phyloP scores from a whole-genome alignment of 129 eudicot species.

The Solidago caesia region DNA sequence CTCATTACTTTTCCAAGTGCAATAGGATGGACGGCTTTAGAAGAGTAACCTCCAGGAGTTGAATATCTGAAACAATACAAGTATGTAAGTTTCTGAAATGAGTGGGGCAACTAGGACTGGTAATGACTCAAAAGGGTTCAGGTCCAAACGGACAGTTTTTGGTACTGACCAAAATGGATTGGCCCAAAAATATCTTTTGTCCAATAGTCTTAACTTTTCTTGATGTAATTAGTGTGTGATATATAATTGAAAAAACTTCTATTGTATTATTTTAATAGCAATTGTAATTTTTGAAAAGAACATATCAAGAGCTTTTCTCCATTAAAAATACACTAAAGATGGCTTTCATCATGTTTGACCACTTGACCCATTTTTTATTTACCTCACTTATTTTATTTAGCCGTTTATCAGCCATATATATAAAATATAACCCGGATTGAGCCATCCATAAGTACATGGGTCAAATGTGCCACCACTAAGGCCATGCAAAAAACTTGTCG shows the following conservation, averaged over 20 bases:
- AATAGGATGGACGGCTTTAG: slow-evolving; percentile 96
- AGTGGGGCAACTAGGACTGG: not conserved
- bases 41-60: slow-evolving; percentile 96
- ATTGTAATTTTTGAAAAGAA: not conserved
- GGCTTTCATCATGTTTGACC: not conserved
- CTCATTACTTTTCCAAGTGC: slow-evolving; percentile 99
- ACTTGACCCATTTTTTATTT: not conserved
- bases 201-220: not conserved
- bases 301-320: not conserved
- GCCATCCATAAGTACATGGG: not conserved
- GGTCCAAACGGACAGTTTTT: not conserved
- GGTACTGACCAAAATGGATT: not conserved
- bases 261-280: not conserved
- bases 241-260: not conserved
- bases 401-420: too few relatives aligned
- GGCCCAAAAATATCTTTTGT: not conserved
- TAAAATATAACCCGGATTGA: not conserved
- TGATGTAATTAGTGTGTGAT: not conserved
- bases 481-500: not conserved
- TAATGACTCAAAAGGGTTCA: not conserved
- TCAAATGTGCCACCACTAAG: not conserved
- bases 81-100: not conserved
- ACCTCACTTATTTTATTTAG: not conserved
- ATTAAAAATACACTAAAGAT: not conserved
- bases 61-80: slow-evolving; percentile 58